Conservation (phyloP, 108 stramenopile genomes). For the Parietichytrium sp. region DNA sequence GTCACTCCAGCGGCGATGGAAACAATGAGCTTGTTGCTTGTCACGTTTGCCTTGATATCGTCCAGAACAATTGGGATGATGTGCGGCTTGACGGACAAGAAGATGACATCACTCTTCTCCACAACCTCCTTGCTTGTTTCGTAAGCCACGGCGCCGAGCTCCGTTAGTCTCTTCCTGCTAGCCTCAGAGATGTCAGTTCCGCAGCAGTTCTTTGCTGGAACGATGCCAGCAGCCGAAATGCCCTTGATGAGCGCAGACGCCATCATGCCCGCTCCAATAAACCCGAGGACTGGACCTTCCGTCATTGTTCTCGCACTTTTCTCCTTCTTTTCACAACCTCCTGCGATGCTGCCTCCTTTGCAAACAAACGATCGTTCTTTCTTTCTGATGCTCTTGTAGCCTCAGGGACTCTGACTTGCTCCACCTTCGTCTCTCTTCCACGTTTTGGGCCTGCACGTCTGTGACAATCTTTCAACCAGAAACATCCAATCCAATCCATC, state of each 20-base stretch:
- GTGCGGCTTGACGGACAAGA: conserved; percentile 54
- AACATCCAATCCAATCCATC: no score
- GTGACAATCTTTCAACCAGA: no score
- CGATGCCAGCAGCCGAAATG: conserved; percentile 33
- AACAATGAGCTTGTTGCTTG: conserved; percentile 60
- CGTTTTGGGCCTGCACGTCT: no score
- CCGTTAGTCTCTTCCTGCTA: not conserved
- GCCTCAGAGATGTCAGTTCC: not conserved
- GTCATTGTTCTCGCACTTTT: no score
- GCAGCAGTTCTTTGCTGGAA: not conserved
- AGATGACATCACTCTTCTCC: not conserved
- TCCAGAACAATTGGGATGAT: conserved; percentile 43
- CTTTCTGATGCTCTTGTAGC: no score
- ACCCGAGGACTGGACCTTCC: no score
- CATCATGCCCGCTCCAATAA: conserved; percentile 64
- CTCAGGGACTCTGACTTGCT: no score
- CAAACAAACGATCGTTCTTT: no score
- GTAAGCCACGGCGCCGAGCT: not conserved
- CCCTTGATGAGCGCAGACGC: conserved; percentile 58
- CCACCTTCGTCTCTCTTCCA: no score
- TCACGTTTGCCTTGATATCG: conserved; percentile 33
- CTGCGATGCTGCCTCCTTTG: no score
- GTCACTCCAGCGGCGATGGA: conserved; percentile 84
- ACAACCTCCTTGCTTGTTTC: not conserved
- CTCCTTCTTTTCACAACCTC: no score